Evolutionary conservation across 2,329 filamentous ascomycete genomes (phyloP).

Genomic region (Anisogramma anomala): DNA sequence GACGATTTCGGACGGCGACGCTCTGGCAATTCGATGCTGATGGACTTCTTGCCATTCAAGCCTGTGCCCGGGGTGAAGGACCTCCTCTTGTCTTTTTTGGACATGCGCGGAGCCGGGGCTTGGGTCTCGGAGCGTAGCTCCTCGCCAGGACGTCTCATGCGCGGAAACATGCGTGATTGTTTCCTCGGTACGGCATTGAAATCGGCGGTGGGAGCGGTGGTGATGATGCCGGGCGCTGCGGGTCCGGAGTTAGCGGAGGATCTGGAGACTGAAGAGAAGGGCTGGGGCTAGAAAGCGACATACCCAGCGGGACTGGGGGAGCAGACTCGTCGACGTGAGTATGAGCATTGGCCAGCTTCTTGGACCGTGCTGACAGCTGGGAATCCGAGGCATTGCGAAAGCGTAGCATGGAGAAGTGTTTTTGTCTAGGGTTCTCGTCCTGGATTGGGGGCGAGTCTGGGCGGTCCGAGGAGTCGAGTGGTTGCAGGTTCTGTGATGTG

Average conservation of each 20-base stretch:
- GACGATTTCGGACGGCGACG: slow-evolving; percentile 34
- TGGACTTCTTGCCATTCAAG: slow-evolving; percentile 30
- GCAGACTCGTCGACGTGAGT: slow-evolving; percentile 40
- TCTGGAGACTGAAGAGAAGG: neutral
- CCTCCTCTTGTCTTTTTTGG: slow-evolving; percentile 32
- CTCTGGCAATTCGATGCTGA: slow-evolving; percentile 56
- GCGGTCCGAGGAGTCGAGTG: slow-evolving; percentile 21
- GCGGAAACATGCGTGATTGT: slow-evolving; percentile 40
- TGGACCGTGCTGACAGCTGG: slow-evolving; percentile 66
- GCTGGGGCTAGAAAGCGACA: slow-evolving; percentile 16
- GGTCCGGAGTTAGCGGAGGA: slow-evolving; percentile 16
- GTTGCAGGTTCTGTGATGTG: slow-evolving; percentile 15
- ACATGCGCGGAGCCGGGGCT: slow-evolving; percentile 18
- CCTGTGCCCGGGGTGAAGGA: slow-evolving; percentile 26
- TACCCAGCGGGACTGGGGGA: slow-evolving; percentile 47
- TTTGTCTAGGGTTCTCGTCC: slow-evolving; percentile 44
- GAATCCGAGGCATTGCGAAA: slow-evolving; percentile 91
- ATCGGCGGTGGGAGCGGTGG: slow-evolving; percentile 73
- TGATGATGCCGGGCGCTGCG: slow-evolving; percentile 65
- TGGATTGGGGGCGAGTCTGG: slow-evolving; percentile 40
- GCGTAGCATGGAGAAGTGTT: slow-evolving; percentile 60
- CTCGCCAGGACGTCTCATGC: slow-evolving; percentile 42
- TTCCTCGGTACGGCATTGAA: slow-evolving; percentile 42
- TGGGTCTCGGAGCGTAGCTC: slow-evolving; percentile 27
- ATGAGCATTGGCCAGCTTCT: slow-evolving; percentile 42